A percentile compares a stretch with the other conserved stretches of the same genome.
Conservation (phyloP, 1,284 basidiomycete genomes). For the Gomphus sp. region DNA sequence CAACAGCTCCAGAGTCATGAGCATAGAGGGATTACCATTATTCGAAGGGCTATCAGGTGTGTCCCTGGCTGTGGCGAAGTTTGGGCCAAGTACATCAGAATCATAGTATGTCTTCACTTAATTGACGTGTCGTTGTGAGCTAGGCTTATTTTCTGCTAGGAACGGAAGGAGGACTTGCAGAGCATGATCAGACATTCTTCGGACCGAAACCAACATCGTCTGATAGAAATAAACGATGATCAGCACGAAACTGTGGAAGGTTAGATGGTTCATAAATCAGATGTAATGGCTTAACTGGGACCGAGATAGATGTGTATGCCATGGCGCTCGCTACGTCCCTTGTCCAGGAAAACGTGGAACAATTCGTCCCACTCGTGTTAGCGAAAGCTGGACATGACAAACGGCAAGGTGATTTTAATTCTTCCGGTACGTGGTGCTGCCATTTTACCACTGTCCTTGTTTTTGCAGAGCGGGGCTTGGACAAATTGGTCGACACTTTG, state of each 20-base stretch:
- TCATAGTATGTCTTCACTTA: constrained; percentile 38
- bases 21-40: constrained; percentile 30
- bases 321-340: constrained; percentile 46
- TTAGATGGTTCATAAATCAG: constrained; percentile 12
- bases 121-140: background rate
- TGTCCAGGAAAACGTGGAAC: constrained; percentile 50
- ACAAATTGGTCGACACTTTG: constrained; percentile 42
- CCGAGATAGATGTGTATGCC: constrained; percentile 41
- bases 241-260: constrained; percentile 28
- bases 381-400: constrained; percentile 60
- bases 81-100: constrained; percentile 66
- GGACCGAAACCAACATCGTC: too few species aligned
- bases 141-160: constrained; percentile 21
- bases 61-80: constrained; percentile 61
- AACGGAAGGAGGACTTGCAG: constrained; percentile 24
- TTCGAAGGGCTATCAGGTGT: constrained; percentile 52
- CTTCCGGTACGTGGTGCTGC: too few species aligned
- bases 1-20: constrained; percentile 37
- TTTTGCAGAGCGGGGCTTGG: constrained; percentile 34
- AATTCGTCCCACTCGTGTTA: constrained; percentile 56
- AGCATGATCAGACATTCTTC: too few species aligned
- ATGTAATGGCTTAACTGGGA: constrained; percentile 3
- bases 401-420: constrained; percentile 31
- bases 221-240: too few species aligned
- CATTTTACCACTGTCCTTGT: background rate